phyloP scores from a whole-genome alignment of 768 basidiomycete genomes.

The Tulasnella sp. region DNA sequence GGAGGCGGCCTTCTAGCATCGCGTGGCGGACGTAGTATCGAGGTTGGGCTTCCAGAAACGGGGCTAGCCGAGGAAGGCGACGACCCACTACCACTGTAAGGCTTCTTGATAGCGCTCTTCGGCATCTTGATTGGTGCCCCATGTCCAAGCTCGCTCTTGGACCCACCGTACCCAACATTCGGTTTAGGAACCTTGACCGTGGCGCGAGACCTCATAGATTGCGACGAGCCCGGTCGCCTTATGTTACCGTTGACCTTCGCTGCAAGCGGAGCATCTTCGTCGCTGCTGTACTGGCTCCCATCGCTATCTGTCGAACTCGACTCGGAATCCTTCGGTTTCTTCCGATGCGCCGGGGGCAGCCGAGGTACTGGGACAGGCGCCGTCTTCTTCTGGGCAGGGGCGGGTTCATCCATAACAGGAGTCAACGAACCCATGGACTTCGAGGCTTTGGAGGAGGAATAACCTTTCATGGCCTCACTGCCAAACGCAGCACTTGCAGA shows the following conservation, averaged over 20 bases:
- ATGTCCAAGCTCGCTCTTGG: not conserved
- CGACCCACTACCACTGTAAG: not conserved
- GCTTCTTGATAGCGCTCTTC: not conserved
- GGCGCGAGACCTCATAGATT: not conserved
- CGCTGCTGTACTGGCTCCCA: not conserved
- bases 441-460: slow-evolving; percentile 1
- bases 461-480: not conserved
- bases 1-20: not conserved
- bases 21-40: slow-evolving; percentile 1
- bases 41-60: not conserved
- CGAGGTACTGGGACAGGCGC: not conserved
- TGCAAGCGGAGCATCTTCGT: slow-evolving; percentile 10
- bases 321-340: not conserved
- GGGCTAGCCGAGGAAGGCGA: not conserved
- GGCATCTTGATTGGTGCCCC: not conserved
- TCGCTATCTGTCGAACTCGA: slow-evolving; percentile 6
- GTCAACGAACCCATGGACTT: not conserved
- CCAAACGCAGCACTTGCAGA: not conserved
- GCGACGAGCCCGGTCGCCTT: not conserved
- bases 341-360: not conserved
- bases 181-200: no score
- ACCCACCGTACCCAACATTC: not conserved
- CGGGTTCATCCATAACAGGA: no score
- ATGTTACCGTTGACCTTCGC: not conserved
- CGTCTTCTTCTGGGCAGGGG: not conserved